Conservation (phyloP, 202 grass and related monocot genomes). For the Cymbopogon flexuosus region DNA sequence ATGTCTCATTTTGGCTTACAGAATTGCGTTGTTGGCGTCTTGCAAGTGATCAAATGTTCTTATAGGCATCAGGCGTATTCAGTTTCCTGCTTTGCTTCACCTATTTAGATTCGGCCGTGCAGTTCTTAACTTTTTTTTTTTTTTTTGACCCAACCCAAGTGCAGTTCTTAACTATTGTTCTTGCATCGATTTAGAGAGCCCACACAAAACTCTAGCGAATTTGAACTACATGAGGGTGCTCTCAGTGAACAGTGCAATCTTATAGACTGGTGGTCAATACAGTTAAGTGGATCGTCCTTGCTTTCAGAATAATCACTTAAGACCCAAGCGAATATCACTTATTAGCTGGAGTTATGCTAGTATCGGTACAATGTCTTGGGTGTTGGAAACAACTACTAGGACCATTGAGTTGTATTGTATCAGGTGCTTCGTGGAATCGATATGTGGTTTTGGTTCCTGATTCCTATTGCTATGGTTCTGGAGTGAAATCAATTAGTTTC, state of each 20-base stretch:
- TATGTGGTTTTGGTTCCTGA: not conserved
- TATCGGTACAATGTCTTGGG: not conserved
- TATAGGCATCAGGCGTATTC: too few relatives aligned
- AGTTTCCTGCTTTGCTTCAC: too few relatives aligned
- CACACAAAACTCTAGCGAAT: not conserved
- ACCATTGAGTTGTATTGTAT: not conserved
- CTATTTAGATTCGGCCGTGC: too few relatives aligned
- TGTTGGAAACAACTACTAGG: not conserved
- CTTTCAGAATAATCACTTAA: not conserved
- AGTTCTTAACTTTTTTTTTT: too few relatives aligned
- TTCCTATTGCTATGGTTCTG: not conserved
- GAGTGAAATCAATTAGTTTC: not conserved
- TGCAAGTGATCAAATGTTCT: too few relatives aligned
- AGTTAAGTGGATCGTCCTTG: not conserved
- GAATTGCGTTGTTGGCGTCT: conserved; percentile 17
- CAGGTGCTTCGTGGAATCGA: not conserved
- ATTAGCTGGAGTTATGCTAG: too few relatives aligned
- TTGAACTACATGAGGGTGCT: not conserved
- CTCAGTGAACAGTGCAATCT: not conserved
- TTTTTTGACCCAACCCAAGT: too few relatives aligned
- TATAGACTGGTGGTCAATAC: not conserved
- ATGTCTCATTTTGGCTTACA: not conserved
- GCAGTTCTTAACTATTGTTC: too few relatives aligned
- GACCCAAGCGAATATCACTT: not conserved
- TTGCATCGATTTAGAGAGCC: too few relatives aligned